phyloP scores from a whole-genome alignment of 2,329 filamentous ascomycete genomes.

The Acrodontium crateriforme region DNA sequence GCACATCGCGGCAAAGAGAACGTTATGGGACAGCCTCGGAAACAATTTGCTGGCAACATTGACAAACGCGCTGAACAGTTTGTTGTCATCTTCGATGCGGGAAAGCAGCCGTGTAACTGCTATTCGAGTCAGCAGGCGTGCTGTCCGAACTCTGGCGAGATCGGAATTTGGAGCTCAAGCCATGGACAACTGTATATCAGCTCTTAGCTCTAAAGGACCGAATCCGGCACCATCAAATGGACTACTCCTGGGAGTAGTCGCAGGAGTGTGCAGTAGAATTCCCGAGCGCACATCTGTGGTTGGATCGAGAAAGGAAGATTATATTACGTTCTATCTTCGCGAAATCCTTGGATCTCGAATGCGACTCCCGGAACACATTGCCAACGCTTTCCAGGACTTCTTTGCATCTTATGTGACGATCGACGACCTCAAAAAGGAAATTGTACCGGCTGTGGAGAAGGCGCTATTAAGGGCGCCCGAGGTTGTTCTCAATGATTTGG shows the following conservation, averaged over 20 bases:
- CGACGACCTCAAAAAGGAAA: conserved; percentile 60
- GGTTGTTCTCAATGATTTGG: conserved; percentile 66
- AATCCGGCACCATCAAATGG: conserved; percentile 57
- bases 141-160: conserved; percentile 60
- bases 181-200: conserved; percentile 48
- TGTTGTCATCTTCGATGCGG: conserved; percentile 52
- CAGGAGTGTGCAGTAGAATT: conserved; percentile 70
- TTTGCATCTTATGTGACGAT: conserved; percentile 59
- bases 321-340: conserved; percentile 70
- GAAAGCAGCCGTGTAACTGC: conserved; percentile 57
- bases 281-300: conserved; percentile 48
- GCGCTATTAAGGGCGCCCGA: conserved; percentile 79
- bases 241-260: conserved; percentile 68
- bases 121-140: conserved; percentile 63
- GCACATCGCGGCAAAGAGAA: conserved; percentile 45
- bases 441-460: conserved; percentile 78
- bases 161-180: conserved; percentile 45
- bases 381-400: conserved; percentile 65
- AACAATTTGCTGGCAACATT: conserved; percentile 53
- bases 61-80: conserved; percentile 65
- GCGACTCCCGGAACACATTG: conserved; percentile 56
- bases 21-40: conserved; percentile 51
- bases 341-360: conserved; percentile 72
- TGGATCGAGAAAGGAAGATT: conserved; percentile 52
- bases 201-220: conserved; percentile 54